Conservation (phyloP, 805 yeast species). For the Candida insectorum region DNA sequence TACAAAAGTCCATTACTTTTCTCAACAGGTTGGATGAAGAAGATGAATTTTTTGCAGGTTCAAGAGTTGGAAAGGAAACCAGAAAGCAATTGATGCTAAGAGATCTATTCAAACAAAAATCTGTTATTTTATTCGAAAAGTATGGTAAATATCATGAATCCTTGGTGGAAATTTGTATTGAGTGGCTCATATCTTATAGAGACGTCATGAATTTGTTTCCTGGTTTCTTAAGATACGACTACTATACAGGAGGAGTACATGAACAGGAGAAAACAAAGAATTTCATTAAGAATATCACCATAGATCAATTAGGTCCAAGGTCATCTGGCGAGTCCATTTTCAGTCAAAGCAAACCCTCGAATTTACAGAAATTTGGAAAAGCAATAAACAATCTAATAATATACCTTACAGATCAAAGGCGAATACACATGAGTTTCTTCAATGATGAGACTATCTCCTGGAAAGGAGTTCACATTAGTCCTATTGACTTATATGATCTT, state of each 20-base stretch:
- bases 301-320: too few species aligned
- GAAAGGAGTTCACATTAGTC: constrained; percentile 44
- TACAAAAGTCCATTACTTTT: constrained; percentile 31
- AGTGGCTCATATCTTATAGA: constrained; percentile 35
- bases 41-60: constrained; percentile 22
- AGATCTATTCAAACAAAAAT: constrained; percentile 33
- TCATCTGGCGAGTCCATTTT: too few species aligned
- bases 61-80: constrained; percentile 17
- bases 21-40: constrained; percentile 22
- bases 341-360: constrained; percentile 16
- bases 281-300: constrained; percentile 10
- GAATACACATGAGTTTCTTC: constrained; percentile 43
- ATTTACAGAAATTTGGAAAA: constrained; percentile 25
- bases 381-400: constrained; percentile 43
- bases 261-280: constrained; percentile 9
- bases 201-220: constrained; percentile 38
- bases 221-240: constrained; percentile 29
- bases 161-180: constrained; percentile 36
- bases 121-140: constrained; percentile 27
- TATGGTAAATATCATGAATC: constrained; percentile 36
- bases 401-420: constrained; percentile 50
- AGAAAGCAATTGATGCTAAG: constrained; percentile 31
- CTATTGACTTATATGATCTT: constrained; percentile 40
- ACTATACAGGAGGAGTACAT: constrained; percentile 5
- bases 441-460: constrained; percentile 27